Percentiles rank a stretch among this genome's conserved stretches.
Evolutionary conservation across 352 stramenopile genomes (phyloP).

Genomic region (Pythium chondricola): DNA sequence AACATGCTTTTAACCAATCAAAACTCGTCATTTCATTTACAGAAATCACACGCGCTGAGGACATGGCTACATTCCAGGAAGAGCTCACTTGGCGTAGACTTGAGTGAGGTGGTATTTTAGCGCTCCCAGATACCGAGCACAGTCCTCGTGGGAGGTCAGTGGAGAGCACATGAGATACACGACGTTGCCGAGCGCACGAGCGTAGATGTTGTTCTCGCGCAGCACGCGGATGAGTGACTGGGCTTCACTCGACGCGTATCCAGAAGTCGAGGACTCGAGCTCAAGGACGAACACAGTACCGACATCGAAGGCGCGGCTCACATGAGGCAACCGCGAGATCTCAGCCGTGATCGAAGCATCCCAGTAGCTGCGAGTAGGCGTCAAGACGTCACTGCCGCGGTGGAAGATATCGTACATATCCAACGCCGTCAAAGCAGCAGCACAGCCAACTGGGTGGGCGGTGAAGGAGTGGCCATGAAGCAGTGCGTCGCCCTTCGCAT

Average conservation of each 20-base stretch:
- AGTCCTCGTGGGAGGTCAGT: slow-evolving; percentile 57
- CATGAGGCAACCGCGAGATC: slow-evolving; percentile 42
- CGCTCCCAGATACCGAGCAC: slow-evolving; percentile 44
- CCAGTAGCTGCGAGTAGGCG: slow-evolving; percentile 48
- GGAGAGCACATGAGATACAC: slow-evolving; percentile 86
- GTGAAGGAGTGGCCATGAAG: slow-evolving; percentile 92
- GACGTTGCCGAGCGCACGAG: slow-evolving; percentile 74
- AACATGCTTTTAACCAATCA: too few relatives aligned
- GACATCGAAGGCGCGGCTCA: slow-evolving; percentile 66
- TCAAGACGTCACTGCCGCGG: slow-evolving; percentile 11
- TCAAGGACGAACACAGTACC: slow-evolving; percentile 78
- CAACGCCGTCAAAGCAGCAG: slow-evolving; percentile 80
- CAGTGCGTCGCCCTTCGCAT: slow-evolving; percentile 81
- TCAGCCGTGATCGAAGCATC: slow-evolving; percentile 32
- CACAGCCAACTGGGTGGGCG: slow-evolving; percentile 86
- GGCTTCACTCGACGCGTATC: slow-evolving; percentile 64
- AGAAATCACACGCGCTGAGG: too few relatives aligned
- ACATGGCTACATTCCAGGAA: too few relatives aligned
- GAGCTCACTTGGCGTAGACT: too few relatives aligned
- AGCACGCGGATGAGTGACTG: slow-evolving; percentile 56
- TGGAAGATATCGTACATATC: slow-evolving; percentile 83
- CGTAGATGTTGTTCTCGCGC: slow-evolving; percentile 64
- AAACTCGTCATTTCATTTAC: too few relatives aligned
- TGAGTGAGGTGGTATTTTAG: slow-evolving; percentile 41
- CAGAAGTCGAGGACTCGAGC: slow-evolving; percentile 41